Base-by-base conservation (phyloP, 208 protist species). In the Phytomonas sp. region DNA sequence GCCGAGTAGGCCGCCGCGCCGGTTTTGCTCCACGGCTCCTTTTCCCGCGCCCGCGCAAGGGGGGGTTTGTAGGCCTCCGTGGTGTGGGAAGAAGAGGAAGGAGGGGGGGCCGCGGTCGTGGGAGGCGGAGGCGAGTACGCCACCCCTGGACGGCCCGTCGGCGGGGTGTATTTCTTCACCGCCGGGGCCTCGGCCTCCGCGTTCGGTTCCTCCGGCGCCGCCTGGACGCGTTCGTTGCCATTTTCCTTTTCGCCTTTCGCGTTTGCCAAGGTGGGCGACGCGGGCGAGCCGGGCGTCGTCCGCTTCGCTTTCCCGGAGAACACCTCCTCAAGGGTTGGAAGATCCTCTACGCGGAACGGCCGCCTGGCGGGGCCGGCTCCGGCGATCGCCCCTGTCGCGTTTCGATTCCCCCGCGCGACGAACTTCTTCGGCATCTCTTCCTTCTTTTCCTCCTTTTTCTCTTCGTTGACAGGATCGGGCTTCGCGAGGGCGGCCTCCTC, bases 281-380 rank as follows among this genome's bases (percentile, higher is more conserved):
- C 40, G 60, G 69, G 60, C n/a, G 60, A 40, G 28, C 64, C 60
- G 3, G 36, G 15, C 13, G 53, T 13, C 2, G 51, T 0, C 59
- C 73, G 67, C 62, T 85, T 88, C 7, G 67, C 59, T 23, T 70
- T 71, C 33, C 80, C 67, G 15, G 61, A 66, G 40, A 80, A 76
- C 17, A 81, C 76, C 32, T 92, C 81, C 62, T 89, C 83, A 17
- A 92, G 79, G 28, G 87, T 80, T 17, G 87, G 87, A 26, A 92
- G 56, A 62, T 89, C 81, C 20, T 81, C 79, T 7, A 72, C 62
- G 72, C 79, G 85, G 67, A 83, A 9, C 28, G 66, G 68, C 34
- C 70, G 37, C 26, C 71, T 63, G 15, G 34, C 65, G 32, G 60
- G 70, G 43, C 70, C 62, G 5, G 36, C 70, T 26, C 60, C 60